Conservation (phyloP, 139 green algal genomes). For the Chlamydomonas schloesseri region DNA sequence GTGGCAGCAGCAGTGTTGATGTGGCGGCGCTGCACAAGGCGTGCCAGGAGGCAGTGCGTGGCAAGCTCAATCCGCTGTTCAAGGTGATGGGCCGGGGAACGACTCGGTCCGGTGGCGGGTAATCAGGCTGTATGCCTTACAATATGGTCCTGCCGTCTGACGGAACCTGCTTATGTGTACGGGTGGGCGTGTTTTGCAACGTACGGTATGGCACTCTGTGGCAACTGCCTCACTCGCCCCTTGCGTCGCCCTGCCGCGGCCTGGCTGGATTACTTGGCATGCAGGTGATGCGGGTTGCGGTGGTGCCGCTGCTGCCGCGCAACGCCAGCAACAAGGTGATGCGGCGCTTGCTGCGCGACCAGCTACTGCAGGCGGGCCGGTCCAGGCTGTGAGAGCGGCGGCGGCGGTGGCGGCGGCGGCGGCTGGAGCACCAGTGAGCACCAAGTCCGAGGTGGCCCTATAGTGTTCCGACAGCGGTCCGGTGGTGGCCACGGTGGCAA, state of each 20-base stretch:
- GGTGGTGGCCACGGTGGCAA: no score
- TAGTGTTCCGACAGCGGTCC: no score
- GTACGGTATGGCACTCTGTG: not conserved
- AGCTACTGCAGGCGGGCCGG: constrained; percentile 26
- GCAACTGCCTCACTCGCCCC: not conserved
- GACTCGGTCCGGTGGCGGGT: no score
- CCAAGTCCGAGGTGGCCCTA: no score
- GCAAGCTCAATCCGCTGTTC: constrained; percentile 92
- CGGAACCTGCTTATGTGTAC: no score
- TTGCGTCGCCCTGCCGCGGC: not conserved
- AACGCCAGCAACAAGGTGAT: constrained; percentile 96
- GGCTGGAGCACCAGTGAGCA: no score
- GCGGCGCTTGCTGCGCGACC: constrained; percentile 78
- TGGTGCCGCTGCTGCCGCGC: constrained; percentile 76
- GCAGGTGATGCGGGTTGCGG: constrained; percentile 65
- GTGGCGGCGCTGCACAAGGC: constrained; percentile 40
- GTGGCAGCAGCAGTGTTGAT: not conserved
- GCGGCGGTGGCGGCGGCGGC: no score
- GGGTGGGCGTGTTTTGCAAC: not conserved
- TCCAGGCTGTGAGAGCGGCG: not conserved
- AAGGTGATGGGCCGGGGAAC: no score
- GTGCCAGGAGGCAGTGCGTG: constrained; percentile 70
- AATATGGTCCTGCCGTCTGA: no score
- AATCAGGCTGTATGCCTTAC: no score
- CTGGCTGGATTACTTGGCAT: no score